Percentiles rank a stretch among this genome's conserved stretches.
Evolutionary conservation across 257 asterid species (phyloP).

Genomic region (Ajuga chamaepitys): DNA sequence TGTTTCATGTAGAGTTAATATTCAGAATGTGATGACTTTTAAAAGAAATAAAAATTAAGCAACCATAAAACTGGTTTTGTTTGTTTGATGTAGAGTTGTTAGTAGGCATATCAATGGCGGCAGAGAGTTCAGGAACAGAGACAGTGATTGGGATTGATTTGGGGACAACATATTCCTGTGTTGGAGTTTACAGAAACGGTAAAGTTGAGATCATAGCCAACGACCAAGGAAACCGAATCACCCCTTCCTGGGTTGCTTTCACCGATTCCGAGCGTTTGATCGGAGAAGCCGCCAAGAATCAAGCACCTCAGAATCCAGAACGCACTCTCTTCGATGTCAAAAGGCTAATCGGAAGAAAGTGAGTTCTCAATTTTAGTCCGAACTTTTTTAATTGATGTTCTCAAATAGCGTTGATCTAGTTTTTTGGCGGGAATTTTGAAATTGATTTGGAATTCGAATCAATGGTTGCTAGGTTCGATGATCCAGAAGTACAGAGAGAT

Average conservation of each 20-base stretch:
- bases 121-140: not conserved
- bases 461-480: conserved; percentile 33
- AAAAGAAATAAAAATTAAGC: too few relatives aligned
- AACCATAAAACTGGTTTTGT: too few relatives aligned
- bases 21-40: too few relatives aligned
- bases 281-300: conserved; percentile 52
- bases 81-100: too few relatives aligned
- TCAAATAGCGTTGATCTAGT: not conserved
- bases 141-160: conserved; percentile 44
- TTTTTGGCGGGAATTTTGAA: not conserved
- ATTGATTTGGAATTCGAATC: not conserved
- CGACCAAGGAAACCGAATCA: conserved; percentile 51
- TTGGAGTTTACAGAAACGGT: conserved; percentile 42
- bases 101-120: too few relatives aligned
- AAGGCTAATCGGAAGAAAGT: conserved; percentile 48
- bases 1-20: too few relatives aligned
- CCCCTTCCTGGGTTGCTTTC: conserved; percentile 58
- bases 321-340: conserved; percentile 45
- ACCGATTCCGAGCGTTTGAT: conserved; percentile 40
- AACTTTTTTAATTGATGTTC: too few relatives aligned
- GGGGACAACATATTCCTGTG: conserved; percentile 44
- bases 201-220: conserved; percentile 46
- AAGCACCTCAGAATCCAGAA: conserved; percentile 37
- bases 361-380: too few relatives aligned
- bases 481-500: conserved; percentile 47